These are phyloP conservation scores for Carex pumila DNA, from an alignment of 176 grass and related monocot genomes.

Conservation along the genomic window DNA sequence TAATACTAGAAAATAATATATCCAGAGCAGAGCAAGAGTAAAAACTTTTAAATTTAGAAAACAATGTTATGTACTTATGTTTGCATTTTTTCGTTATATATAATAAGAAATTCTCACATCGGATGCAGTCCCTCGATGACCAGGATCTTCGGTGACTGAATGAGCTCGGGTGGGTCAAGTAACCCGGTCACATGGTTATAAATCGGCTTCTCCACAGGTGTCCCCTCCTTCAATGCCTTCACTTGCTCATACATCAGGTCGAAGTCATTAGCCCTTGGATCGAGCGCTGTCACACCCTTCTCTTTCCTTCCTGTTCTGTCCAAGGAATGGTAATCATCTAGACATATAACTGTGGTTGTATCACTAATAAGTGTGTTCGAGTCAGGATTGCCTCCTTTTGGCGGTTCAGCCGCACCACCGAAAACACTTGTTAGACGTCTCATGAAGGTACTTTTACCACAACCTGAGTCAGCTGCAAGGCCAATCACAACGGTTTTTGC, in stretches of 20 bases:
- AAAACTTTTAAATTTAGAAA: background rate
- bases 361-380: constrained; percentile 92
- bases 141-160: constrained; percentile 76
- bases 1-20: background rate
- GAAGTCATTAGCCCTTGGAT: constrained; percentile 81
- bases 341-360: constrained; percentile 79
- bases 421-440: constrained; percentile 89
- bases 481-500: constrained; percentile 73
- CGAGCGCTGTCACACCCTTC: constrained; percentile 66
- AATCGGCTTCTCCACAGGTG: constrained; percentile 70
- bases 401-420: constrained; percentile 69
- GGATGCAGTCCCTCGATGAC: constrained; percentile 89
- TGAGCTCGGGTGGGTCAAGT: constrained; percentile 69
- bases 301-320: constrained; percentile 82
- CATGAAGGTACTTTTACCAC: constrained; percentile 95
- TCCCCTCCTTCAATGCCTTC: constrained; percentile 75
- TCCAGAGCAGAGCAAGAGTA: background rate
- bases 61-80: background rate
- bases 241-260: constrained; percentile 97
- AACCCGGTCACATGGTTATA: constrained; percentile 83
- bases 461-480: constrained; percentile 81
- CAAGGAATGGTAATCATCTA: constrained; percentile 91
- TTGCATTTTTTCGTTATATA: background rate
- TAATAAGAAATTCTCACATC: constrained; percentile 51
- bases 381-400: constrained; percentile 73